Conservation (phyloP, 306 rosid genomes). For the Acmispon strigosus region DNA sequence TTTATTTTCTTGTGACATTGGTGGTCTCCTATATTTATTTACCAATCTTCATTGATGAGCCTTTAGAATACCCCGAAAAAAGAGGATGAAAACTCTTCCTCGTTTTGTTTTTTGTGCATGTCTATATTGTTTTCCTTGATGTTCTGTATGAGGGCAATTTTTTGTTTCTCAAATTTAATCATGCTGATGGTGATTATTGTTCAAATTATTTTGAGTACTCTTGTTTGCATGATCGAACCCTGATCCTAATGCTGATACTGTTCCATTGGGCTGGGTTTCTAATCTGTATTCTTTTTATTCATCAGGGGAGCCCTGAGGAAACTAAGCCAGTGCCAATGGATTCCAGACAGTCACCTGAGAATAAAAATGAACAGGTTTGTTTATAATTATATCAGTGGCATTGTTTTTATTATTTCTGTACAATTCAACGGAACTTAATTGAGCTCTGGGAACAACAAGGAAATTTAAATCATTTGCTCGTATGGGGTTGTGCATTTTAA, state of each 20-base stretch:
- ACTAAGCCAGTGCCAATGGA: constrained; percentile 36
- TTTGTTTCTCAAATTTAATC: background rate
- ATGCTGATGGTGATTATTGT: background rate
- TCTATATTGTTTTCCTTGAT: background rate
- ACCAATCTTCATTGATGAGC: background rate
- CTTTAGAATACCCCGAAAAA: background rate
- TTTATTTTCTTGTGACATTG: background rate
- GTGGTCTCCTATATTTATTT: background rate
- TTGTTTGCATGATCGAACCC: constrained; percentile 1
- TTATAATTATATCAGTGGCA: background rate
- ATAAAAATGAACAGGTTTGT: constrained; percentile 43
- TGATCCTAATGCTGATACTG: background rate
- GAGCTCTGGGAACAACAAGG: background rate
- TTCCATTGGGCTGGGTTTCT: background rate
- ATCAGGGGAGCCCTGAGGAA: constrained; percentile 48
- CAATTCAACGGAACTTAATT: background rate
- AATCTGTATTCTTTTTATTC: background rate
- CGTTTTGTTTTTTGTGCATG: background rate
- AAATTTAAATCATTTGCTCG: constrained; percentile 9
- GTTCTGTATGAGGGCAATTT: background rate
- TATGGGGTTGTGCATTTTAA: constrained; percentile 2
- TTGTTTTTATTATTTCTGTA: background rate
- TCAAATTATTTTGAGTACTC: background rate
- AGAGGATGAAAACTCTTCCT: background rate
- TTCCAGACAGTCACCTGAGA: constrained; percentile 25